Base-by-base conservation (phyloP, 148 eudicot species). In the Chenopodium quinoa region DNA sequence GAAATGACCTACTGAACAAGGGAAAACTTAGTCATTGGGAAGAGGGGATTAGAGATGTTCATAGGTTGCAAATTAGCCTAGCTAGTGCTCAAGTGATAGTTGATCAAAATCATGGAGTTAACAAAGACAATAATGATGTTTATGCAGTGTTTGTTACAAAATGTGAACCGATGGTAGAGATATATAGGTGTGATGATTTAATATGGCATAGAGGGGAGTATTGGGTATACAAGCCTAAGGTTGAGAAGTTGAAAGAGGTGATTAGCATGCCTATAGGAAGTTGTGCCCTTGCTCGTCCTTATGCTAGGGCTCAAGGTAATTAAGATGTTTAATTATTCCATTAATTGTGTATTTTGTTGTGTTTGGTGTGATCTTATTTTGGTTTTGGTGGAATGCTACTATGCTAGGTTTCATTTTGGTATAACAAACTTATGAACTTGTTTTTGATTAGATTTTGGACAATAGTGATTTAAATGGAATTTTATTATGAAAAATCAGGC, bases 161-260 rank as follows among this genome's bases (percentile, higher is more conserved):
- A 62, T 93, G 93, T 79, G 92, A 87, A 76, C 95, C 97, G 11
- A 93, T 93, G 95, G 75, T 87, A 90, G 98, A 93, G 88, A 65
- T 93, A 0, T 93, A 91, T 74, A 82, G 91, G 75, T 93, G 96
- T 78, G 95, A 93, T 72, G 98, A 93, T 77, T 68, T 91, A 73
- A 13, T 91, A 73, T 90, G 85, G 94, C 88, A 88, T 80, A 85
- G 88, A 60, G 90, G 87, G 4, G 86, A 88, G 17, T 82, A 83
- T 56, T 82, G 85, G 88, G 83, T 93, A 64, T 92, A 91, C 67
- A 88, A 84, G 82, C 95, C 98, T 34, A 89, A 90, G 47, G 80
- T 93, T 75, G 73, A 50, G 1, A 92, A 77, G 75, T 67, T 93
- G 22, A 84, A 66, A 31, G 80, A 89, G 27, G 80, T 87, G 76